These are phyloP conservation scores for Penicillium sp. DNA, from an alignment of 2,329 filamentous ascomycete species.

Conservation along the genomic window DNA sequence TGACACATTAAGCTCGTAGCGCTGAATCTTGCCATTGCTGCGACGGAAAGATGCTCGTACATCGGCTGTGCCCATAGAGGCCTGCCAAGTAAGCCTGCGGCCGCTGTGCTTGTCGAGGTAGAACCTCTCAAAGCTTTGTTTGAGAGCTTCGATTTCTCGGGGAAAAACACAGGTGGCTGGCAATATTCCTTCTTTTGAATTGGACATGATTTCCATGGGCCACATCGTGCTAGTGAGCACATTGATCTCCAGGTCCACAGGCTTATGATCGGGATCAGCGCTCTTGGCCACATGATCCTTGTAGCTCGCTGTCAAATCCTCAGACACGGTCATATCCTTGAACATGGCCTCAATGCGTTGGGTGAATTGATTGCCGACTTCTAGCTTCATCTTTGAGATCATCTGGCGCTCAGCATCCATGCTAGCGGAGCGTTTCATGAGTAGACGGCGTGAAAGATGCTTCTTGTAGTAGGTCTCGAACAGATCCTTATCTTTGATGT, in stretches of 20 bases:
- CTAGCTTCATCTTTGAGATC: constrained; percentile 95
- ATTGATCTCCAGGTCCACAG: constrained; percentile 77
- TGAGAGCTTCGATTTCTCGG: constrained; percentile 69
- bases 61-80: constrained; percentile 78
- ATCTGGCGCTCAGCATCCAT: constrained; percentile 93
- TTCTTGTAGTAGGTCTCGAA: constrained; percentile 99
- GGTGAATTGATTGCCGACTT: constrained; percentile 92
- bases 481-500: constrained; percentile 86
- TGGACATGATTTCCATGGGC: constrained; percentile 85
- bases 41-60: constrained; percentile 75
- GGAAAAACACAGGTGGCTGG: constrained; percentile 67
- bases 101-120: constrained; percentile 87
- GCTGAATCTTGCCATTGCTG: constrained; percentile 69
- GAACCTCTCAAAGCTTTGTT: constrained; percentile 83
- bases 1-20: constrained; percentile 87
- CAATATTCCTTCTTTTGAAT: constrained; percentile 50
- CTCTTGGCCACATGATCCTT: constrained; percentile 65
- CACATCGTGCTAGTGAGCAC: constrained; percentile 93
- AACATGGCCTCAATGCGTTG: constrained; percentile 96
- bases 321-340: constrained; percentile 87
- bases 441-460: constrained; percentile 81
- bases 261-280: constrained; percentile 58
- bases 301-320: constrained; percentile 77
- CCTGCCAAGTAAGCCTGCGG: constrained; percentile 80
- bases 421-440: constrained; percentile 87